Base-by-base conservation (phyloP, 139 green algal species). In the Parachlorella kessleri region DNA sequence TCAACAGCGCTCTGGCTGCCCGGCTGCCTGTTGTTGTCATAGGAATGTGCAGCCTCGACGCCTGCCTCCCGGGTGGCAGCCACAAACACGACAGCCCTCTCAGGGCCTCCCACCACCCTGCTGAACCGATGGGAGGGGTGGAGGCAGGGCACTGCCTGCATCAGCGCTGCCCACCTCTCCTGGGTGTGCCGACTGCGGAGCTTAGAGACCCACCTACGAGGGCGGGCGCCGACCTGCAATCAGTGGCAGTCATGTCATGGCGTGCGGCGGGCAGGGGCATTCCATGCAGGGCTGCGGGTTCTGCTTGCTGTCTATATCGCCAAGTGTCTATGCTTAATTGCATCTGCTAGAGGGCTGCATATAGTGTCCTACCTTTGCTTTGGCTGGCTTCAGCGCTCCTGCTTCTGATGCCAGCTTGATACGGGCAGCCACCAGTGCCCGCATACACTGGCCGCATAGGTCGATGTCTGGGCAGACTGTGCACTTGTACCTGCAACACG, bases 401-500 rank as follows among this genome's bases (percentile, higher is more conserved):
- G 68, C 40, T 18, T 86, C 79, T 4, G 66, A 41, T 0, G 70
- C 40, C 69, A 86, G 65, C 55, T 82, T 81, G 36, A 87, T 53
- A 5, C 81, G 63, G 9, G 82, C 82, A 3, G 72, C 48, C 30
- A 87, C 72, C 38, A 87, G 73, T 0, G 73, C 80, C 0, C 82
- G 65, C 72, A 85, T 76, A 69, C 81, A 86, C 37, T 33, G 8
- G 23, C 54, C 41, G 40, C 81, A 86, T 24, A 86, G 35, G 40
- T 86, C 81, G 3, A 73, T 81, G 66, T 86, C 81, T 9, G 80
- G 70, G 35, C 81, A 86, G 1, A 81, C 71, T 10, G 21, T 69
- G 55, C 81, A 86, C 40, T 86, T 86, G 69, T 70, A 86, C 48
- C 80, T 84, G 32, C n/a, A n/a, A n/a, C n/a, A n/a, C n/a, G n/a